Base-by-base conservation (phyloP, 257 asterid genomes). In the Solanum infundibuliforme region DNA sequence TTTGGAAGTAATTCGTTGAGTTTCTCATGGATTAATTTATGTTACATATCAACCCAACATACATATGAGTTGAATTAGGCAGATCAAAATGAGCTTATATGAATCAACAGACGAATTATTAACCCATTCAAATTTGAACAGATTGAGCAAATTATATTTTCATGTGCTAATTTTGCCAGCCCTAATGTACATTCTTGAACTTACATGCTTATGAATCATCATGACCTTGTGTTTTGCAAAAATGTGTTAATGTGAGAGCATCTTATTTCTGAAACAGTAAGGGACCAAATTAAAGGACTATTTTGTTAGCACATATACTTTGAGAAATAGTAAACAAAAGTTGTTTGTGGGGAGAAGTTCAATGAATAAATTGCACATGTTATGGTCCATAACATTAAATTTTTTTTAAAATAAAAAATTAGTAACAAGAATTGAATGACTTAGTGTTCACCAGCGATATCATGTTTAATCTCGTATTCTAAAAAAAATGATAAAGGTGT, bases 281-380 rank as follows among this genome's bases (percentile, higher is more conserved):
- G 55, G 82, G 79, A 16, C 35, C 79, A 65, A 84, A 60, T 6
- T 84, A 68, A 84, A 84, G 73, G 87, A 84, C 87, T 34, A 35
- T 12, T 84, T 84, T 60, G 87, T n/a, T 25, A 84, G 38, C 14
- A 21, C 4, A 48, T 25, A 21, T 3, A 84, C 20, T 81, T 65
- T 65, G 58, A 29, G 58, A 21, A n/a, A 36, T n/a, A 69, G 27
- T 23, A 60, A 6, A n/a, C 60, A 38, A 41, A 52, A 34, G 10
- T 41, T 23, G 62, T 66, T 65, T 20, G 41, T 31, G 58, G 79
- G 74, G 79, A 11, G n/a, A 62, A 13, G 7, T 84, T 84, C 79
- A 84, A 23, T 38, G 62, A 21, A 65, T 65, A 85, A 85, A 60
- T 31, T 76, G 35, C 88, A 85, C 88, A 79, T 88, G 88, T 25